Evolutionary conservation across 306 rosid genomes (phyloP).

Genomic region (Delonix regia): DNA sequence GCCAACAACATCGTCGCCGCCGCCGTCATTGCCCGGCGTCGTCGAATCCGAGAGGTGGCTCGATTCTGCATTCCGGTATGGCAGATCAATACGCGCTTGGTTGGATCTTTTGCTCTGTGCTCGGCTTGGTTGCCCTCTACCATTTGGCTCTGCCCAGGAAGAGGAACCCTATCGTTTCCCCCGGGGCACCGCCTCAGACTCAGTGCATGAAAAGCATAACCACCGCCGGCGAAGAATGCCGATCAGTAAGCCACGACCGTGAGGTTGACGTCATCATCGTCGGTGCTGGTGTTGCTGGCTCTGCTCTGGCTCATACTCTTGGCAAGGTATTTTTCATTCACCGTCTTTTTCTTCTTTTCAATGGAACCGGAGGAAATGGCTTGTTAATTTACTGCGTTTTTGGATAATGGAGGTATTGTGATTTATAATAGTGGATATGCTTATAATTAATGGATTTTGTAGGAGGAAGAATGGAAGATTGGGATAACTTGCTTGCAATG

Average conservation of each 20-base stretch:
- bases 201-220: constrained; percentile 47
- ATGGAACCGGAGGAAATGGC: neutral
- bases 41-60: constrained; percentile 32
- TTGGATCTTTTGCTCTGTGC: constrained; percentile 50
- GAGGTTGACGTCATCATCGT: constrained; percentile 76
- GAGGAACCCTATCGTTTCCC: constrained; percentile 27
- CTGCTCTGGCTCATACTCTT: constrained; percentile 94
- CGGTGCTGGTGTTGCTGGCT: constrained; percentile 97
- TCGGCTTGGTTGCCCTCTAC: constrained; percentile 51
- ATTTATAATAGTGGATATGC: neutral
- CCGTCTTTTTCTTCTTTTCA: neutral
- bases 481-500: neutral
- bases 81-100: constrained; percentile 54
- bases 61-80: constrained; percentile 46
- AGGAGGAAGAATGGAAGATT: neutral
- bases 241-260: no score
- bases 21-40: constrained; percentile 17
- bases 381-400: neutral
- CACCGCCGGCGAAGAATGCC: no score
- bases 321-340: constrained; percentile 60
- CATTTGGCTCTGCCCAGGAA: constrained; percentile 34
- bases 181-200: constrained; percentile 29
- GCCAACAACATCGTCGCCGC: constrained; percentile 24
- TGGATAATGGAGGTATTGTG: neutral
- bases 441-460: neutral